These are phyloP conservation scores for Cercophora sp. DNA, from an alignment of 495 filamentous ascomycete species.

Conservation along the genomic window DNA sequence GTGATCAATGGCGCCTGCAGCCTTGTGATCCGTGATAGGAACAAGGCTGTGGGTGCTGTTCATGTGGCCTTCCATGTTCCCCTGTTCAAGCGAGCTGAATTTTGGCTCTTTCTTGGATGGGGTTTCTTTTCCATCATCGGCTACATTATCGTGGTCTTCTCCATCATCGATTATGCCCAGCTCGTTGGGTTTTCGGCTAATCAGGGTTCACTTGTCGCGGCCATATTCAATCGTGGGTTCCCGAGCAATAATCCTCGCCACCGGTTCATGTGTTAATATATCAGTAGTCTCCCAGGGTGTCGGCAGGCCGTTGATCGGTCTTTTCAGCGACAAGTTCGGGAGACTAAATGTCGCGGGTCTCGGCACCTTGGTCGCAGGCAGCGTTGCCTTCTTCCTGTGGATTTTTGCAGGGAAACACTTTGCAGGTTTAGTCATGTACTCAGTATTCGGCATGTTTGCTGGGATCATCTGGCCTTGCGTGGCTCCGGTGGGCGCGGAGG, in stretches of 20 bases:
- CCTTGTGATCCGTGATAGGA: conserved; percentile 62
- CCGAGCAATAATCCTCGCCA: too few species aligned
- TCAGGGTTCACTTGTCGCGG: conserved; percentile 67
- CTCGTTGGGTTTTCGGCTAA: conserved; percentile 58
- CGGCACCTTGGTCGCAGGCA: conserved; percentile 56
- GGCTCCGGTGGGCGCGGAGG: conserved; percentile 71
- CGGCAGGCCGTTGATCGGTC: conserved; percentile 61
- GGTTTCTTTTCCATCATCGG: conserved; percentile 67
- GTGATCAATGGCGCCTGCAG: conserved; percentile 56
- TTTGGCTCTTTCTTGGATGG: conserved; percentile 63
- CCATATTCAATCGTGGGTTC: conserved; percentile 65
- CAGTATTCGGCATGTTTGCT: conserved; percentile 64
- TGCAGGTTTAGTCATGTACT: conserved; percentile 66
- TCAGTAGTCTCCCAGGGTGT: conserved; percentile 39
- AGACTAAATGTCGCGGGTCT: conserved; percentile 62
- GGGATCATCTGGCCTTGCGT: conserved; percentile 61
- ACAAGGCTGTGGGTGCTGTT: conserved; percentile 59
- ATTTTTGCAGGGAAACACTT: conserved; percentile 58
- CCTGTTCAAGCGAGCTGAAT: conserved; percentile 58
- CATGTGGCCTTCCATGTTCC: conserved; percentile 60
- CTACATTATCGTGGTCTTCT: conserved; percentile 69
- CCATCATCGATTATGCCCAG: conserved; percentile 63
- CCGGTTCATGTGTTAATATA: conserved; percentile 4
- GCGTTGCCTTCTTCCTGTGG: conserved; percentile 67
- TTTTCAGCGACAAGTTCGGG: conserved; percentile 61